Base-by-base conservation (phyloP, 2,329 filamentous ascomycete genomes). In the Colletotrichum incanum region DNA sequence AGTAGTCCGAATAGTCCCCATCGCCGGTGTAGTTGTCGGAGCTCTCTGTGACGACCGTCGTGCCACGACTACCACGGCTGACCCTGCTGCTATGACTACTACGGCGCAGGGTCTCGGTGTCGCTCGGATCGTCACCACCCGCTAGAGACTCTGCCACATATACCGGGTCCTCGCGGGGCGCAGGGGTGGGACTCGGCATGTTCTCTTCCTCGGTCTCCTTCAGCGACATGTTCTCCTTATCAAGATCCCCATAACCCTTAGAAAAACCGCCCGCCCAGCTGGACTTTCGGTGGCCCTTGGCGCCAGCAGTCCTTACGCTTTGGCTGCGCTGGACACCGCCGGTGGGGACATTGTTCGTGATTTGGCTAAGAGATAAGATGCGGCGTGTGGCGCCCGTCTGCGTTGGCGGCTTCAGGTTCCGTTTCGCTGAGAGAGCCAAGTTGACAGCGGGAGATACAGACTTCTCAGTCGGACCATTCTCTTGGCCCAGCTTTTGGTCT, bases 351-450 rank as follows among this genome's bases (percentile, higher is more conserved):
- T 96, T 96, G 79, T 92, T 92, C 65, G 91, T 94, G 76, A 98
- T 97, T 82, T 98, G 94, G 80, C 93, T 97, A 45, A 98, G 89
- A 62, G 94, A 98, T 71, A 97, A 89, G 77, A 98, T 98, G 60
- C 96, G 91, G 50, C 96, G 89, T 79, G 91, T 88, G 79, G 92
- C 86, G 77, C 89, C 84, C 23, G 85, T 84, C 59, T 87, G 82
- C 23, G 83, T 85, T 2, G 89, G 81, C 67, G 77, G 81, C 65
- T 79, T 83, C 62, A 82, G 84, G 77, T 78, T 89, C 74, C 87
- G 82, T 80, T 87, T 86, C 76, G 89, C 83, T 5, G 84, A 83
- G 73, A 91, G 84, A 2, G 88, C 88, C 78, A 91, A 86, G 76
- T 83, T 87, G 71, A 91, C 83, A 9, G 84, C 86, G 0, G 83